phyloP scores from a whole-genome alignment of 108 stramenopile genomes.

The Skeletonema costatum region DNA sequence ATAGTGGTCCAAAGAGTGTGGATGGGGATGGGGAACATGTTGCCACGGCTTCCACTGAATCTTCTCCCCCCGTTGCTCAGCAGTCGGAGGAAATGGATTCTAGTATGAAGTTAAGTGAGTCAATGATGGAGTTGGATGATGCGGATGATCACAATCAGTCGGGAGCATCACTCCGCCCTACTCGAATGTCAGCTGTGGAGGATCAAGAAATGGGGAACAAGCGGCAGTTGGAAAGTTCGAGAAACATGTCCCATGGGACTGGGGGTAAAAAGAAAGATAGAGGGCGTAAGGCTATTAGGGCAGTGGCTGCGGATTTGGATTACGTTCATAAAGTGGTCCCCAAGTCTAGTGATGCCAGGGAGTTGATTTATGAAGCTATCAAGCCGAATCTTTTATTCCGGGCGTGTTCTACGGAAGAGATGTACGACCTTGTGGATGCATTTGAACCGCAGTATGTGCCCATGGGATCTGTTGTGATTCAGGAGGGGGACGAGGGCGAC shows the following conservation, averaged over 20 bases:
- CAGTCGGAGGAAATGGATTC: not conserved
- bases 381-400: constrained; percentile 69
- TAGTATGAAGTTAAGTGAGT: not conserved
- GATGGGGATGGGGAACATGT: constrained; percentile 22
- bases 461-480: constrained; percentile 46
- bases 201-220: not conserved
- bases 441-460: constrained; percentile 40
- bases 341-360: constrained; percentile 57
- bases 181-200: not conserved
- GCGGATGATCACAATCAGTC: not conserved
- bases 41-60: not conserved
- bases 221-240: not conserved
- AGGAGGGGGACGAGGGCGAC: constrained; percentile 71
- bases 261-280: constrained; percentile 32
- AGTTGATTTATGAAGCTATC: constrained; percentile 68
- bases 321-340: constrained; percentile 41
- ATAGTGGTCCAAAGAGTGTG: constrained; percentile 15
- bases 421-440: constrained; percentile 55
- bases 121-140: not conserved
- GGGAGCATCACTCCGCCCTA: not conserved
- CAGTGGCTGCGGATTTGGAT: constrained; percentile 12
- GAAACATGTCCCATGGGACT: not conserved
- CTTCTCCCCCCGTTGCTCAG: not conserved
- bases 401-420: constrained; percentile 48
- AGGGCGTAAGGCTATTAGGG: constrained; percentile 33